Conservation (phyloP, 805 yeast genomes). For the Suhomyces sp. region DNA sequence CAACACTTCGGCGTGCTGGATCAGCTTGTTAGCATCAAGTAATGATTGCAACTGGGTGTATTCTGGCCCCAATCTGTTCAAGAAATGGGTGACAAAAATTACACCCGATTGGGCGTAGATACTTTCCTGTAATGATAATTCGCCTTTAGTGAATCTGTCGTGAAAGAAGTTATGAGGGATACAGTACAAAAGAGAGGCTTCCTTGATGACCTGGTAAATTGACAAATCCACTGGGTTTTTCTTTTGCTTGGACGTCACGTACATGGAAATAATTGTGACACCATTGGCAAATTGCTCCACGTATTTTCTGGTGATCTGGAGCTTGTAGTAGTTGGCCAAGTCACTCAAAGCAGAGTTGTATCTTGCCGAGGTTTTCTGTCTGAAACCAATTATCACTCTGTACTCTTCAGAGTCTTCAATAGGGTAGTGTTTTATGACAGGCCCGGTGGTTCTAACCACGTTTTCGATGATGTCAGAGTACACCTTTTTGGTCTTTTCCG, state of each 20-base stretch:
- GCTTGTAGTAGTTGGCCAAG: constrained; percentile 83
- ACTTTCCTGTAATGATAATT: constrained; percentile 88
- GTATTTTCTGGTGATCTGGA: constrained; percentile 82
- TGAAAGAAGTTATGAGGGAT: constrained; percentile 85
- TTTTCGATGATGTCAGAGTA: constrained; percentile 70
- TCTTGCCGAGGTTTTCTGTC: constrained; percentile 78
- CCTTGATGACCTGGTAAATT: constrained; percentile 86
- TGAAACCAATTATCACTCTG: constrained; percentile 84
- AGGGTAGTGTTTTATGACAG: constrained; percentile 84
- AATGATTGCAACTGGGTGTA: constrained; percentile 66
- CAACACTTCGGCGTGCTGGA: constrained; percentile 72
- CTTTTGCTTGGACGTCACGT: constrained; percentile 63
- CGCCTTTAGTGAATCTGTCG: constrained; percentile 65
- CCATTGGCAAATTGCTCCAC: constrained; percentile 94
- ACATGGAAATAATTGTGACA: constrained; percentile 80
- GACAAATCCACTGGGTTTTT: constrained; percentile 63
- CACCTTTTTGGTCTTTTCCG: constrained; percentile 72
- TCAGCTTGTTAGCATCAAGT: constrained; percentile 58
- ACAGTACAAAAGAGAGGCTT: constrained; percentile 88
- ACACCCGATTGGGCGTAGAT: constrained; percentile 93
- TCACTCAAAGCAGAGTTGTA: constrained; percentile 85
- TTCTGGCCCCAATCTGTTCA: constrained; percentile 91
- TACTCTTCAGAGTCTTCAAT: constrained; percentile 78
- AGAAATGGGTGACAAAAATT: constrained; percentile 88
- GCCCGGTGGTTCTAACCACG: constrained; percentile 78